A percentile compares a stretch with the other conserved stretches of the same genome.
Conservation (phyloP, 2,329 filamentous ascomycete species). For the Acephala macrosclerotiorum region DNA sequence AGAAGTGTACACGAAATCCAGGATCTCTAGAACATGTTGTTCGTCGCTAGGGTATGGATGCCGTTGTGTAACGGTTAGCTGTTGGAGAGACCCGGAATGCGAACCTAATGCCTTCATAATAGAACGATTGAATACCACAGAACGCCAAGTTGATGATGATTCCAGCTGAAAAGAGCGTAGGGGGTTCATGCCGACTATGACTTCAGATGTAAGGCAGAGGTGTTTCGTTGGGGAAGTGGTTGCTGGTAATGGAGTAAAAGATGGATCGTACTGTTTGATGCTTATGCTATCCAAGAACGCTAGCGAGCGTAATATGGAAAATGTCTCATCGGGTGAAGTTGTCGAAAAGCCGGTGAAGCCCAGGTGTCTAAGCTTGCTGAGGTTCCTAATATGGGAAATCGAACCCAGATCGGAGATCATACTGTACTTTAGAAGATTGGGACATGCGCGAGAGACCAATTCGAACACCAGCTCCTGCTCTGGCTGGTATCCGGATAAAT, state of each 20-base stretch:
- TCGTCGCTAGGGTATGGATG: background rate
- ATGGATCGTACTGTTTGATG: background rate
- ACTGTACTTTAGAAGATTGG: background rate
- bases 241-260: too few relatives aligned
- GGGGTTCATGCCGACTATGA: background rate
- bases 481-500: too few relatives aligned
- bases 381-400: background rate
- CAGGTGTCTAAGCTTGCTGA: background rate
- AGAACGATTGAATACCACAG: background rate
- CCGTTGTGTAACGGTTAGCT: background rate
- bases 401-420: background rate
- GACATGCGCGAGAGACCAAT: background rate
- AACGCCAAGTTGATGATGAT: background rate
- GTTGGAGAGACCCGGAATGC: background rate
- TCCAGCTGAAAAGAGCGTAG: background rate
- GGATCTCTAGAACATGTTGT: background rate
- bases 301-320: background rate
- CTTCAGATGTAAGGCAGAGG: background rate
- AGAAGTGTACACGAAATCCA: background rate
- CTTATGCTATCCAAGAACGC: background rate
- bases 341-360: background rate
- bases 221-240: background rate
- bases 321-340: background rate
- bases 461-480: too few relatives aligned
- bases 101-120: background rate